Evolutionary conservation across 306 rosid species (phyloP), one percentile per base, ranked within the genome.

Genomic region (Psophocarpus tetragonolobus): DNA sequence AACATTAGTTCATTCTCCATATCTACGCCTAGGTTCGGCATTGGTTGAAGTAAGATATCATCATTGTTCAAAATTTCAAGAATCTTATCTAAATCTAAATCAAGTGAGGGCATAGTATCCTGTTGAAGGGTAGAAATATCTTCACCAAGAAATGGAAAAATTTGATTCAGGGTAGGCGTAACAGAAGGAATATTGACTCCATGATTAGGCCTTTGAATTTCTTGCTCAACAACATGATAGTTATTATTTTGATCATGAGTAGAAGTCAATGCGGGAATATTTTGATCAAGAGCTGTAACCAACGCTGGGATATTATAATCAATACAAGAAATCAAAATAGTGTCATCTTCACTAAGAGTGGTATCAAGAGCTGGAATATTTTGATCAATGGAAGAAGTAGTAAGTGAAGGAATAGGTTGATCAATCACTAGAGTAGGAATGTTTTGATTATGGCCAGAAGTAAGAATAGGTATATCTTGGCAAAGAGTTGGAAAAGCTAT

Each of bases 1-100:
- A 2, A 12, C 88, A 91, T 85, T 1, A 63, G 15, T 4, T 21
- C 68, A 30, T 71, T 90, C 42, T 93, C 92, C 75, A 48, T 63
- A 6, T 80, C 84, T 15, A 74, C 13, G 71, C 27, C 21, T 36
- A 30, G 67, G 61, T 26, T 60, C 23, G 0, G 64, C 21, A 53
- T 14, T 8, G 77, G 71, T 64, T 65, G 21, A 6, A 76, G 51
- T 13, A 76, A 14, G 26, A 48, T n/a, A 17, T 58, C 32, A 17
- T 58, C 32, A 13, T 17, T 39, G 14, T 68, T 45, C 1, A 33
- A 6, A 74, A 26, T 53, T 29, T 70, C 14, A 24, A 68, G 8
- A 60, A 50, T 21, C 13, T 61, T 35, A 26, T 42, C 35, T 29
- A 35, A 64, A 35, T 82, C 78, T 17, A 36, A 23, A 48, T 63